Evolutionary conservation across 2,329 filamentous ascomycete genomes (phyloP).

Genomic region (Colletotrichum sidae): DNA sequence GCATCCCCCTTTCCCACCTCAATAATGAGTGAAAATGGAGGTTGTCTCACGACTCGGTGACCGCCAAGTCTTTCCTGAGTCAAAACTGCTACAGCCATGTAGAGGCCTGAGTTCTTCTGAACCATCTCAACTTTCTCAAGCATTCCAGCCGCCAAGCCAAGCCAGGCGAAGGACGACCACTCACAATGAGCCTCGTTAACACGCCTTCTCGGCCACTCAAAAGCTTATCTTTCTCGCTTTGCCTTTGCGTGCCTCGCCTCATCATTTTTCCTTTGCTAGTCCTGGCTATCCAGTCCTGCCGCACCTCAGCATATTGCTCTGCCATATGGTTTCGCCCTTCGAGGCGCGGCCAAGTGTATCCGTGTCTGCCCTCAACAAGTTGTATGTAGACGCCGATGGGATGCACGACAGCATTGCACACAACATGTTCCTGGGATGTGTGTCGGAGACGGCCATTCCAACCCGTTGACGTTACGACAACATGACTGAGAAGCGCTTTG

Average conservation of each 20-base stretch:
- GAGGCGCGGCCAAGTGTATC: slow-evolving; percentile 17
- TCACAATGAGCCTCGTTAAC: slow-evolving; percentile 28
- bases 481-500: slow-evolving; percentile 18
- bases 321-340: neutral
- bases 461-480: slow-evolving; percentile 30
- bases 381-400: slow-evolving; percentile 3
- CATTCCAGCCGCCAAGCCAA: slow-evolving; percentile 34
- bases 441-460: slow-evolving; percentile 27
- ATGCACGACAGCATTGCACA: slow-evolving; percentile 32
- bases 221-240: slow-evolving; percentile 25
- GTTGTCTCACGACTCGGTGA: slow-evolving; percentile 29
- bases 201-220: slow-evolving; percentile 25
- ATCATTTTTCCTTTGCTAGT: neutral
- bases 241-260: neutral
- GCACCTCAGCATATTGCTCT: neutral
- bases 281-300: too few species aligned
- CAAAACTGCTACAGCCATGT: slow-evolving; percentile 12
- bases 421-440: slow-evolving; percentile 23
- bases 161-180: slow-evolving; percentile 23
- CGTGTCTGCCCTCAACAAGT: slow-evolving; percentile 20
- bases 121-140: slow-evolving; percentile 32
- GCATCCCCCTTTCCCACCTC: slow-evolving; percentile 28
- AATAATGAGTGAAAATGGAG: neutral
- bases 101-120: neutral
- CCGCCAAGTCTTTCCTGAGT: slow-evolving; percentile 34